A percentile compares a stretch with the other conserved stretches of the same genome.
phyloP scores from a whole-genome alignment of 148 eudicot genomes.

The Cornus florida region DNA sequence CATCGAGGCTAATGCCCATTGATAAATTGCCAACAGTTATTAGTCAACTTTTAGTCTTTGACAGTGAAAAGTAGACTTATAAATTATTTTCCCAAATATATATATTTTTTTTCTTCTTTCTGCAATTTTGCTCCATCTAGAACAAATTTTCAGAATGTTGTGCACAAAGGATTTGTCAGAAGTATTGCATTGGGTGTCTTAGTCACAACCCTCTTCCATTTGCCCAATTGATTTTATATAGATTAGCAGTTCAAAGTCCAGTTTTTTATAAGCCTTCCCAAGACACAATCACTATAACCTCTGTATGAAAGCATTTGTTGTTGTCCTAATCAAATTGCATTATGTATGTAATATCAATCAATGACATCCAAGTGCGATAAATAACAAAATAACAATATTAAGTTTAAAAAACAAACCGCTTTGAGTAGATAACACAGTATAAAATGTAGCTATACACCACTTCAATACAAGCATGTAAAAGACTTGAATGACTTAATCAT shows the following conservation, averaged over 20 bases:
- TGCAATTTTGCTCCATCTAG: not conserved
- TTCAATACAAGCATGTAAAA: not conserved
- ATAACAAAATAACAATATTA: not conserved
- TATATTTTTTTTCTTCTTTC: not conserved
- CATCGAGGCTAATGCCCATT: too few relatives aligned
- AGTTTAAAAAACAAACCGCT: not conserved
- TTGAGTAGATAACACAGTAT: not conserved
- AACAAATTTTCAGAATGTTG: not conserved
- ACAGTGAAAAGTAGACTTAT: too few relatives aligned
- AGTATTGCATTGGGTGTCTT: not conserved
- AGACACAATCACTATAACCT: not conserved
- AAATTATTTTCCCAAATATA: too few relatives aligned
- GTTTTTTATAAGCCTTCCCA: not conserved
- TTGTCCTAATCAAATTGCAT: not conserved
- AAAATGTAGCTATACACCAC: conserved; percentile 7
- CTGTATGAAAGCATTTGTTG: not conserved
- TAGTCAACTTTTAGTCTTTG: too few relatives aligned
- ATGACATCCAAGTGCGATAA: not conserved
- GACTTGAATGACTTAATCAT: not conserved
- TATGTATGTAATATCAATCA: not conserved
- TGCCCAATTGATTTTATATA: not conserved
- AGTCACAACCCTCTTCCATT: not conserved
- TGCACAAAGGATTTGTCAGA: not conserved
- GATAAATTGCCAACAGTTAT: too few relatives aligned
- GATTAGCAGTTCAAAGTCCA: not conserved